A percentile compares a stretch with the other conserved stretches of the same genome.
Conservation (phyloP, 2,329 filamentous ascomycete species). For the Penicillium occitanis region DNA sequence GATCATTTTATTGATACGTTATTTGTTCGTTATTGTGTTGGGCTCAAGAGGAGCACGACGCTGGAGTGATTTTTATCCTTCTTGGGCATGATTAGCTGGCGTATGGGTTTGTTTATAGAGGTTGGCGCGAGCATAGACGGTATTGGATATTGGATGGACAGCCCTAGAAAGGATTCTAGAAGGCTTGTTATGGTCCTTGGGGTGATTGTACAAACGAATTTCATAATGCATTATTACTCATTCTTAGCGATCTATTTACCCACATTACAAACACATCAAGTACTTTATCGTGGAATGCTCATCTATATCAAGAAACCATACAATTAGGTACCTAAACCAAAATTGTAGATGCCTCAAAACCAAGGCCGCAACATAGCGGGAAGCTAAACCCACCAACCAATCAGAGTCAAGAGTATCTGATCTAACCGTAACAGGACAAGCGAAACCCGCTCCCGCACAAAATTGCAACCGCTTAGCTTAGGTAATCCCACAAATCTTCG, state of each 20-base stretch:
- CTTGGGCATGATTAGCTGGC: neutral
- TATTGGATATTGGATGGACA: neutral
- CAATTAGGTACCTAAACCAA: neutral
- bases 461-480: slow-evolving; percentile 17
- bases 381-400: slow-evolving; percentile 29
- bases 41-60: slow-evolving; percentile 47
- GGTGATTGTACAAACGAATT: neutral
- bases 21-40: slow-evolving; percentile 70
- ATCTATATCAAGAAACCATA: neutral
- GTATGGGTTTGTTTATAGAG: neutral
- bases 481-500: slow-evolving; percentile 23
- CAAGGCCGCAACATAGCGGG: slow-evolving; percentile 29
- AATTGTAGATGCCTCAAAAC: slow-evolving; percentile 21
- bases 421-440: slow-evolving; percentile 45
- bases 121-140: slow-evolving; percentile 12
- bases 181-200: neutral
- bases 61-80: slow-evolving; percentile 26
- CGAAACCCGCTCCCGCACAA: slow-evolving; percentile 35
- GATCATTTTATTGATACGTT: slow-evolving; percentile 83
- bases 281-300: neutral
- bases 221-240: slow-evolving; percentile 10
- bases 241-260: neutral
- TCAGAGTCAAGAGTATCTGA: neutral
- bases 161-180: neutral
- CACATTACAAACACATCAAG: neutral